Evolutionary conservation across 495 filamentous ascomycete genomes (phyloP).

Genomic region (Trichocladium antarcticum): DNA sequence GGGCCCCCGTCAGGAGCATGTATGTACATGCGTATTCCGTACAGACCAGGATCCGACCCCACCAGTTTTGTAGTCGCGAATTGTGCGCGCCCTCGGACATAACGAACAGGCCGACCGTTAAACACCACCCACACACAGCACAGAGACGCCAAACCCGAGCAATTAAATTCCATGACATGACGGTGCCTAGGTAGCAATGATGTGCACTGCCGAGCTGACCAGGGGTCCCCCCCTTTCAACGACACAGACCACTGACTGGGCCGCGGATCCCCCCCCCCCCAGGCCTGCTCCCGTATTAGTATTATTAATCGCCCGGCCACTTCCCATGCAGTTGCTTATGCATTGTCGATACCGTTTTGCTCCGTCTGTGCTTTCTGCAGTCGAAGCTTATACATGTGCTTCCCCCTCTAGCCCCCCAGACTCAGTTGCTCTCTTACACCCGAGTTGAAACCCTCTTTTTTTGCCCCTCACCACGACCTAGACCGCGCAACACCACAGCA

Average conservation of each 20-base stretch:
- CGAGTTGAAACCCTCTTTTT: not conserved
- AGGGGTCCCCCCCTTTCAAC: no score
- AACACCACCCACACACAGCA: not conserved
- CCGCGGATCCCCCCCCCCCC: not conserved
- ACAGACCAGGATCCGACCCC: conserved; percentile 2
- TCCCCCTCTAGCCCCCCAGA: not conserved
- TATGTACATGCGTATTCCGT: not conserved
- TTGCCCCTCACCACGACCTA: not conserved
- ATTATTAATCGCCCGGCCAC: conserved; percentile 4
- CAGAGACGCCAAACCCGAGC: not conserved
- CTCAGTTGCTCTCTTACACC: conserved; percentile 4
- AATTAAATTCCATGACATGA: not conserved
- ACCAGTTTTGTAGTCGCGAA: conserved; percentile 3
- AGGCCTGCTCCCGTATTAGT: not conserved
- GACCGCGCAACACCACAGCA: no score
- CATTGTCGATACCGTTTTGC: not conserved
- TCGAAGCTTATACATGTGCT: not conserved
- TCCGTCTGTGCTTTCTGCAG: no score
- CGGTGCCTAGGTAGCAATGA: not conserved
- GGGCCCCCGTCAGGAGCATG: not conserved
- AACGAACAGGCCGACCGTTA: conserved; percentile 29
- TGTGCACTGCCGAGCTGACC: not conserved
- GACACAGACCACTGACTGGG: not conserved
- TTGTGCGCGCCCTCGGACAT: conserved; percentile 25
- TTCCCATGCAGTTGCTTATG: not conserved